Base-by-base conservation (phyloP, 495 filamentous ascomycete genomes). In the Clohesyomyces aquaticus region DNA sequence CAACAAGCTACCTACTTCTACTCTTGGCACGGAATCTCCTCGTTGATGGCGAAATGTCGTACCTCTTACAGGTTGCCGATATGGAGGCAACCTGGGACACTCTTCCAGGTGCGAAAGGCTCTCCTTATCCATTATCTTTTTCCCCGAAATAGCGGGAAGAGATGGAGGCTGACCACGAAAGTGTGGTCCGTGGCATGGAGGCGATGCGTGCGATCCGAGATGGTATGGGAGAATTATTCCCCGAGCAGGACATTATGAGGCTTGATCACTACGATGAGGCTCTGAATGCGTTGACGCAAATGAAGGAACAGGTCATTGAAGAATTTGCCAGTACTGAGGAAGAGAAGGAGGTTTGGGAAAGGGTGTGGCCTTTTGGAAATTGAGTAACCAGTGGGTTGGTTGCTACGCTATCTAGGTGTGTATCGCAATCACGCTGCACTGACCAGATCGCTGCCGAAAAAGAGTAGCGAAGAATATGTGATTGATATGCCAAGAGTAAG, bases 251-350 rank as follows among this genome's bases (percentile, higher is more conserved):
- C 22, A 51, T 64, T 38, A 53, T 64, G 18, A 64, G 45, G 55
- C 43, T 46, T 26, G 61, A 64, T 42, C 61, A 50, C 49, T 64
- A 64, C 42, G 52, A 64, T 26, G 61, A 64, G 53, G 23, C 51
- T 27, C 45, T 64, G 38, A 51, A 58, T 18, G 52, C 61, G 18
- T 58, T 64, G 26, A 41, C 51, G 51, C 61, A 64, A 45, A 64
- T 58, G 41, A 64, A 57, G 61, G 61, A 64, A n/a, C 51, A 64
- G 53, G 61, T 64, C 38, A 64, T 64, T 49, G 23, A 57, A 38
- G 19, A 56, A 43, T 64, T 64, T 57, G 53, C 52, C 16, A 57
- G 42, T 6, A 64, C 35, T 57, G 35, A 56, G 61, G 8, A 57
- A 22, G 61, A 64, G 42, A 58, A 52, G 49, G 53, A 64, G 51